Evolutionary conservation across 306 rosid species (phyloP).

Genomic region (Neltuma alba): DNA sequence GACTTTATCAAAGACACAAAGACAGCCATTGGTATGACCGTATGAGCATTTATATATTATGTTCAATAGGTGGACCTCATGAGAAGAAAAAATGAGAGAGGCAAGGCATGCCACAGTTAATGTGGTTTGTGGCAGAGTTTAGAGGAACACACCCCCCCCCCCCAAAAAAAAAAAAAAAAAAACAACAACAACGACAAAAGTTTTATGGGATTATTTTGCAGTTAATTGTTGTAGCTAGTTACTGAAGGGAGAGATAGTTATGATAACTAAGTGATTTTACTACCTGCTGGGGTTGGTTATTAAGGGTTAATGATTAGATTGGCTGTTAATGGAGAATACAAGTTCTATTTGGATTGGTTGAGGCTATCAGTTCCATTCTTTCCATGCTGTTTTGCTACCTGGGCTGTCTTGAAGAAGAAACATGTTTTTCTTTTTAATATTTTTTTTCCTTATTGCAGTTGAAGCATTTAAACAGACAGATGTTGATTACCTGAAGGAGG

Average conservation of each 20-base stretch:
- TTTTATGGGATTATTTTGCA: neutral
- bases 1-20: conserved; percentile 75
- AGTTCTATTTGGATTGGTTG: neutral
- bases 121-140: neutral
- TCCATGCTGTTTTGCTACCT: conserved; percentile 31
- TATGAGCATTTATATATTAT: conserved; percentile 33
- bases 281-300: neutral
- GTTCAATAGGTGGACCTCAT: neutral
- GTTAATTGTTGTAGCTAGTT: neutral
- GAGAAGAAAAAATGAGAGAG: neutral
- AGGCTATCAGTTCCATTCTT: neutral
- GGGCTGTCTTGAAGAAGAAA: conserved; percentile 30
- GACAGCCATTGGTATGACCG: conserved; percentile 75
- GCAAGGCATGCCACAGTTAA: neutral
- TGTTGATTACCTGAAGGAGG: conserved; percentile 78
- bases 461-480: conserved; percentile 87
- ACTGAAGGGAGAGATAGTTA: neutral
- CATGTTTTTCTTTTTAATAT: conserved; percentile 20
- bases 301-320: neutral
- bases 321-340: neutral
- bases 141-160: neutral
- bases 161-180: too few species aligned
- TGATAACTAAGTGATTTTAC: neutral
- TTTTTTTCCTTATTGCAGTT: conserved; percentile 47
- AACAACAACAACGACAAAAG: too few species aligned